phyloP scores from a whole-genome alignment of 352 stramenopile species.

The Pythium periplocum region DNA sequence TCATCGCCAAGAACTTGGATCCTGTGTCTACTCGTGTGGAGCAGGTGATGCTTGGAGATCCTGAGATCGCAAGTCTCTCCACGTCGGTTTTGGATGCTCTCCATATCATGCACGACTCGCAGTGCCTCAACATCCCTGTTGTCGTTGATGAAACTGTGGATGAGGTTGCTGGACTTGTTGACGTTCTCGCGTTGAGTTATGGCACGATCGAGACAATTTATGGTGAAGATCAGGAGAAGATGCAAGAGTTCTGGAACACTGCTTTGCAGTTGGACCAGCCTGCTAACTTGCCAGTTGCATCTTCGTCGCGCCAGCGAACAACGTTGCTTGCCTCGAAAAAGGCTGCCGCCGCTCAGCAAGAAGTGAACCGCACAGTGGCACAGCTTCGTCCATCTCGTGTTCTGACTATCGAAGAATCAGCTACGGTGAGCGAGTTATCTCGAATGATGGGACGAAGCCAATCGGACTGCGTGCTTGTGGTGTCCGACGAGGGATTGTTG shows the following conservation, averaged over 20 bases:
- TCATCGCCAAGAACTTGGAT: conserved; percentile 91
- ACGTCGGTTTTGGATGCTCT: conserved; percentile 82
- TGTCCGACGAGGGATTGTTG: conserved; percentile 84
- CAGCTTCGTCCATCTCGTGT: conserved; percentile 84
- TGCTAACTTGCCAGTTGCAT: conserved; percentile 28
- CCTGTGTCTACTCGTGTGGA: conserved; percentile 86
- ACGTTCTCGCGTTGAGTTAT: conserved; percentile 83
- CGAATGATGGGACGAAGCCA: conserved; percentile 88
- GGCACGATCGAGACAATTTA: conserved; percentile 87
- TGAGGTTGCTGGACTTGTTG: conserved; percentile 68
- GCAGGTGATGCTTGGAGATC: conserved; percentile 88
- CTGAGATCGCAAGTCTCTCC: conserved; percentile 57
- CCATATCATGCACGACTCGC: conserved; percentile 87
- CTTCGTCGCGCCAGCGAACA: conserved; percentile 37
- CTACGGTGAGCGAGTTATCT: conserved; percentile 82
- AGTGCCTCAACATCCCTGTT: conserved; percentile 78
- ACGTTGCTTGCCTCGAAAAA: conserved; percentile 43
- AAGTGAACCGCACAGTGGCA: conserved; percentile 73
- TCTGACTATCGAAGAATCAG: conserved; percentile 77
- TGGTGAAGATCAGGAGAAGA: conserved; percentile 80
- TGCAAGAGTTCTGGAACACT: conserved; percentile 89
- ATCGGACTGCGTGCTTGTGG: conserved; percentile 91
- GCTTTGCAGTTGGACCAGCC: conserved; percentile 77
- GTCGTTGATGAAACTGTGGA: conserved; percentile 57
- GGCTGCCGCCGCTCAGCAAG: conserved; percentile 43